Conservation (phyloP, 2,329 filamentous ascomycete species). For the Exophiala alcalophila region DNA sequence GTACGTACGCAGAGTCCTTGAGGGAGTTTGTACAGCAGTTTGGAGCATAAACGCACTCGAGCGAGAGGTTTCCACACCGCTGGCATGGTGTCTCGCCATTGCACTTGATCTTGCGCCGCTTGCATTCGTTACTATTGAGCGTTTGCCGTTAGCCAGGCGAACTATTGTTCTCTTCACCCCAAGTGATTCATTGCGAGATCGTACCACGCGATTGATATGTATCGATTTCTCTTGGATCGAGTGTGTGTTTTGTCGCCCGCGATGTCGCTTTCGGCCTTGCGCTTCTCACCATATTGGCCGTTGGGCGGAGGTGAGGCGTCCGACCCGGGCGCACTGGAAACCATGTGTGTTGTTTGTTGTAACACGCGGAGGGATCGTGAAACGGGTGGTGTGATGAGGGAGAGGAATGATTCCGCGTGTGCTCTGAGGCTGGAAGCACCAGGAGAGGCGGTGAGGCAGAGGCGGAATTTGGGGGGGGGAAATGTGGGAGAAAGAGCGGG, state of each 20-base stretch:
- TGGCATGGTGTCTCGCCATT: constrained; percentile 65
- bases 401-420: constrained; percentile 27
- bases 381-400: constrained; percentile 12
- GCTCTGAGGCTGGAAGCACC: neutral
- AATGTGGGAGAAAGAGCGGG: no score
- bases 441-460: constrained; percentile 10
- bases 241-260: constrained; percentile 33
- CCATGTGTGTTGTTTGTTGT: constrained; percentile 15
- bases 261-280: constrained; percentile 24
- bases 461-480: constrained; percentile 1
- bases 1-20: constrained; percentile 73
- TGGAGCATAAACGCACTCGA: constrained; percentile 63
- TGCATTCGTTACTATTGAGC: constrained; percentile 58
- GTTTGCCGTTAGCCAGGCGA: constrained; percentile 13
- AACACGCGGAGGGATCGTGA: neutral
- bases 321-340: constrained; percentile 18
- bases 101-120: constrained; percentile 64
- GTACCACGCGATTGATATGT: constrained; percentile 66
- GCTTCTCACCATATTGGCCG: constrained; percentile 24
- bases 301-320: constrained; percentile 23
- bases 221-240: constrained; percentile 63
- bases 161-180: neutral
- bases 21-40: constrained; percentile 73
- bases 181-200: constrained; percentile 19
- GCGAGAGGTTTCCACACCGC: constrained; percentile 61